Percentiles rank a stretch among this genome's conserved stretches.
Evolutionary conservation across 2,329 filamentous ascomycete genomes (phyloP).

Genomic region (Colletotrichum navitas): DNA sequence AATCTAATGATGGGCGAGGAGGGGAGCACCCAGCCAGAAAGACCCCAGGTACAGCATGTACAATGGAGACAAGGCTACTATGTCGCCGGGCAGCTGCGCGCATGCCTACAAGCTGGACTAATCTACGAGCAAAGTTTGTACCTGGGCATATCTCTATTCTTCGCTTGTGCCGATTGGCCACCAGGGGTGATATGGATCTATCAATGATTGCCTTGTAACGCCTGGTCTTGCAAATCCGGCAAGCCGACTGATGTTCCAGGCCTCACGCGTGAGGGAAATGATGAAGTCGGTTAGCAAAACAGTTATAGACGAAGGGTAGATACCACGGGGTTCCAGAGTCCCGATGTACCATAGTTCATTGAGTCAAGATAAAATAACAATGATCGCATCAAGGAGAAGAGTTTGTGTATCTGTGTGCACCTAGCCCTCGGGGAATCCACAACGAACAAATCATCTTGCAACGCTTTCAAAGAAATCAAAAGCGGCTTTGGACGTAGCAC

Average conservation of each 20-base stretch:
- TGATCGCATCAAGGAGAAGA: not conserved
- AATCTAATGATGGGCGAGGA: constrained; percentile 15
- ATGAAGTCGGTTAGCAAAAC: not conserved
- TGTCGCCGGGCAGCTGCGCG: constrained; percentile 13
- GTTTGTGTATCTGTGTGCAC: not conserved
- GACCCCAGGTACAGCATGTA: constrained; percentile 3
- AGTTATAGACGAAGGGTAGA: not conserved
- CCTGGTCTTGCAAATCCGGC: too few species aligned
- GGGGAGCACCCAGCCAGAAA: constrained; percentile 1
- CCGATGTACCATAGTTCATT: not conserved
- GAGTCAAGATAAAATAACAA: constrained; percentile 27
- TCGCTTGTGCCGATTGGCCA: not conserved
- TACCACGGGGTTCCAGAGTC: constrained; percentile 17
- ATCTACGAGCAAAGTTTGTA: constrained; percentile 24
- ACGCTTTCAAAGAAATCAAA: not conserved
- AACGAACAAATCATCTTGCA: not conserved
- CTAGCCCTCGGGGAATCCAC: not conserved
- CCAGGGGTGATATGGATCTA: not conserved
- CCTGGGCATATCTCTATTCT: constrained; percentile 1
- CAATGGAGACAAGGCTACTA: constrained; percentile 12
- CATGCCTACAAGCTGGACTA: constrained; percentile 17
- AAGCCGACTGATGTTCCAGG: not conserved
- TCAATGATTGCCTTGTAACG: not conserved
- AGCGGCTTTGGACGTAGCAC: not conserved
- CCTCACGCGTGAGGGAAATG: not conserved